phyloP scores from a whole-genome alignment of 495 filamentous ascomycete genomes.

The Penicillium fimorum region DNA sequence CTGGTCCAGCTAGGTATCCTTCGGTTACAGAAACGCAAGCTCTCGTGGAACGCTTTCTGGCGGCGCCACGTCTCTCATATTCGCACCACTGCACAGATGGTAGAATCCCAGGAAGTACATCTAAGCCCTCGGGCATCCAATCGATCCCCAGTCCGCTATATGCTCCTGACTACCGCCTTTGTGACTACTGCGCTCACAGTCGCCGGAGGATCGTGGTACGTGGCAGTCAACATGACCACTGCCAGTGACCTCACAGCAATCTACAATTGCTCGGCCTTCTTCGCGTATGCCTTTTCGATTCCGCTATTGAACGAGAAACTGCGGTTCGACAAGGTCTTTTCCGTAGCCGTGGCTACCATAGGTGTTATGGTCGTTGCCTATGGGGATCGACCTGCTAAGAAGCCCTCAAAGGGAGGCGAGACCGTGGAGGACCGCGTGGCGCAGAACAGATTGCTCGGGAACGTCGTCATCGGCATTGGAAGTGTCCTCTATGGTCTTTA shows the following conservation, averaged over 20 bases:
- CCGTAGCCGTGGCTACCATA: constrained; percentile 79
- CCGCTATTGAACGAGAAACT: constrained; percentile 82
- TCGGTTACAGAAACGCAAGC: constrained; percentile 64
- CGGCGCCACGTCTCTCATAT: constrained; percentile 70
- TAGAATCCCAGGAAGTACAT: constrained; percentile 65
- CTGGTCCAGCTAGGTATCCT: constrained; percentile 78
- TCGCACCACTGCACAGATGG: constrained; percentile 82
- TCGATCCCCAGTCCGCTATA: constrained; percentile 65
- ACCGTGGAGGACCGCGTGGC: constrained; percentile 50
- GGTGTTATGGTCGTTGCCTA: constrained; percentile 94
- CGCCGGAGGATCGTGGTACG: constrained; percentile 92
- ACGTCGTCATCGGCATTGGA: constrained; percentile 89
- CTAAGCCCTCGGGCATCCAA: constrained; percentile 46
- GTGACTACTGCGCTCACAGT: constrained; percentile 85
- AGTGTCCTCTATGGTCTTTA: constrained; percentile 95
- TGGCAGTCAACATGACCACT: constrained; percentile 89
- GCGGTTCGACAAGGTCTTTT: constrained; percentile 73
- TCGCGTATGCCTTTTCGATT: constrained; percentile 94
- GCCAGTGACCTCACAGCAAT: constrained; percentile 93
- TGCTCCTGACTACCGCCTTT: constrained; percentile 72
- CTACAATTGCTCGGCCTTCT: constrained; percentile 99
- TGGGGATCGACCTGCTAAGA: constrained; percentile 59
- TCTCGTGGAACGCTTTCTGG: constrained; percentile 88
- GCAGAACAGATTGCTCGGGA: constrained; percentile 67
- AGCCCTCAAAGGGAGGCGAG: constrained; percentile 52